Percentiles rank a stretch among this genome's conserved stretches.
Evolutionary conservation across 1,284 basidiomycete species (phyloP).

Genomic region (Cutaneotrichosporon sp.): DNA sequence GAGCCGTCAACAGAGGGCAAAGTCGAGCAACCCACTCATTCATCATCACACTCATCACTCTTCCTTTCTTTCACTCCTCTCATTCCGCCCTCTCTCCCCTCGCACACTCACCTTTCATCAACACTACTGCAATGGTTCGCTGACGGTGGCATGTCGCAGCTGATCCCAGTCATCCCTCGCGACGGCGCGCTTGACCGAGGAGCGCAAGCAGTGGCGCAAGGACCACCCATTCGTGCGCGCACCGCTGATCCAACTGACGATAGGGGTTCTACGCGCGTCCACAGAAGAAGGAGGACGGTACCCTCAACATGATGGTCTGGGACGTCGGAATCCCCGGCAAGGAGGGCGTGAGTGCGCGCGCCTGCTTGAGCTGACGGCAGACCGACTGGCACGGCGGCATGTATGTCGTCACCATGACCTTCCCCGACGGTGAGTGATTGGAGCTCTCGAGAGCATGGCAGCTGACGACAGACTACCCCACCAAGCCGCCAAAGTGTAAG

Average conservation of each 20-base stretch:
- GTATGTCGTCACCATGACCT: slow-evolving; percentile 90
- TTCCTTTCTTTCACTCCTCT: no score
- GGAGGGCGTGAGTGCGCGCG: slow-evolving; percentile 63
- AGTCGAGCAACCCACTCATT: background rate
- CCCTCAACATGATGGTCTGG: slow-evolving; percentile 97
- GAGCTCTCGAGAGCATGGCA: no score
- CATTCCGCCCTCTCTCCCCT: background rate
- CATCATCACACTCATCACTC: background rate
- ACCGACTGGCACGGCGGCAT: slow-evolving; percentile 96
- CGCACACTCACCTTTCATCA: background rate
- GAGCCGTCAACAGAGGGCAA: background rate
- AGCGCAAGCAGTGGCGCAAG: slow-evolving; percentile 98
- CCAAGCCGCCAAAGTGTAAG: slow-evolving; percentile 54
- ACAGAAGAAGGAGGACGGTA: slow-evolving; percentile 82
- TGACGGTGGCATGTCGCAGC: no score
- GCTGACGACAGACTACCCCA: slow-evolving; percentile 50
- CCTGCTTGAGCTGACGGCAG: slow-evolving; percentile 58
- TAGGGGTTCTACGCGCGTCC: slow-evolving; percentile 98
- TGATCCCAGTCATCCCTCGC: slow-evolving; percentile 37
- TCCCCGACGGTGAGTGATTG: slow-evolving; percentile 83
- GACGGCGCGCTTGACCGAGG: slow-evolving; percentile 64
- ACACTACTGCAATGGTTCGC: no score
- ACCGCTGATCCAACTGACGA: background rate
- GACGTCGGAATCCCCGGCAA: slow-evolving; percentile 96
- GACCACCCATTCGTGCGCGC: slow-evolving; percentile 94